These are phyloP conservation scores for Aspergillus bridgeri DNA, from an alignment of 495 filamentous ascomycete genomes.

Conservation along the genomic window DNA sequence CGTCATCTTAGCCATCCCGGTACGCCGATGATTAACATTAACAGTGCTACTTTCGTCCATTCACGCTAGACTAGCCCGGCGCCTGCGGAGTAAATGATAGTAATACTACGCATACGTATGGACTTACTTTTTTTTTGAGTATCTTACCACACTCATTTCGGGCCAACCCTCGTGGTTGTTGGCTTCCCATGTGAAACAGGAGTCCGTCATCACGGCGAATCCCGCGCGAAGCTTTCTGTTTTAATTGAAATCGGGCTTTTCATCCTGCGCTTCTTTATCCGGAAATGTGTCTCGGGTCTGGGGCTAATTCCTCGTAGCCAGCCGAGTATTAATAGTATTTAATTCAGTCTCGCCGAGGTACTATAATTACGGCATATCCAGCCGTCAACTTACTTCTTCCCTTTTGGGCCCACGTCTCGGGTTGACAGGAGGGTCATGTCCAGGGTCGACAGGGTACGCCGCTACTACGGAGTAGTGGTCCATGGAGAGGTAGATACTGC, in stretches of 20 bases:
- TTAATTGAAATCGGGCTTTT: background rate
- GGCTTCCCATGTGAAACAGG: background rate
- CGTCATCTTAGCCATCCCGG: background rate
- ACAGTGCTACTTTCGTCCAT: background rate
- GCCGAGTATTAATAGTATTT: background rate
- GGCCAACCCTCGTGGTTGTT: background rate
- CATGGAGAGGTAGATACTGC: background rate
- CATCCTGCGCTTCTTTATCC: background rate
- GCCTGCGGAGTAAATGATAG: too few species aligned
- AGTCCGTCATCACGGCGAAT: too few species aligned
- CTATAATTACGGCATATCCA: background rate
- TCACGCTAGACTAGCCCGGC: background rate
- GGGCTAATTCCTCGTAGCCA: too few species aligned
- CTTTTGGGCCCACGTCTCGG: background rate
- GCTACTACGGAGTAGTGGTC: background rate
- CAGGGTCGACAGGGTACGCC: too few species aligned
- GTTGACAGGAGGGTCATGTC: background rate
- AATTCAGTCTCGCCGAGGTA: too few species aligned
- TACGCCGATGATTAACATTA: too few species aligned
- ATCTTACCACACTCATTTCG: background rate
- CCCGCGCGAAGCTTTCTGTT: background rate
- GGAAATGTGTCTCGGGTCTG: background rate
- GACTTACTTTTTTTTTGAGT: too few species aligned
- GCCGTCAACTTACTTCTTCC: background rate
- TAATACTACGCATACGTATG: too few species aligned